Conservation (phyloP, 148 eudicot genomes). For the Amaranthus hypochondriacus region DNA sequence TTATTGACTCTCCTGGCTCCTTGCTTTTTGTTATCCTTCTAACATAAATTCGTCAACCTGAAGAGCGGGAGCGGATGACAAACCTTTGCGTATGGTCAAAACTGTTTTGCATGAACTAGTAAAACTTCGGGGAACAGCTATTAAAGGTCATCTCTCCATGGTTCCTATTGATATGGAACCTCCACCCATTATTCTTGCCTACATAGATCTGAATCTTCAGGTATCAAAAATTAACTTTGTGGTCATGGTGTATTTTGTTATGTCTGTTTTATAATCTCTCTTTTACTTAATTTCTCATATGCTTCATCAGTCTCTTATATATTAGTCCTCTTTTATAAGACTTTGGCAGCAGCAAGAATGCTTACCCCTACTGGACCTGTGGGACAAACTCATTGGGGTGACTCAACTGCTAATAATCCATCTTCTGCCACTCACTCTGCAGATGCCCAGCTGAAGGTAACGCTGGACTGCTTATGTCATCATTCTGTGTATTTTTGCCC, state of each 20-base stretch:
- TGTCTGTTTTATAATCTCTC: background rate
- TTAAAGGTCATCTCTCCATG: slow-evolving; percentile 95
- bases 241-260: background rate
- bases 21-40: background rate
- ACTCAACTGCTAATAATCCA: slow-evolving; percentile 73
- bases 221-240: slow-evolving; percentile 26
- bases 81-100: slow-evolving; percentile 97
- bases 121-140: slow-evolving; percentile 94
- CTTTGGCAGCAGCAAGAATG: slow-evolving; percentile 99
- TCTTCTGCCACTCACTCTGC: slow-evolving; percentile 72
- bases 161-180: slow-evolving; percentile 96
- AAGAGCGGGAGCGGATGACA: slow-evolving; percentile 99
- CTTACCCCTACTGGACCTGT: slow-evolving; percentile 87
- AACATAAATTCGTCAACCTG: background rate
- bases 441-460: slow-evolving; percentile 92
- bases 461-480: background rate
- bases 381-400: slow-evolving; percentile 94
- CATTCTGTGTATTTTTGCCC: background rate
- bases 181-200: slow-evolving; percentile 96
- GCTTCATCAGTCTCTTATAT: background rate
- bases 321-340: slow-evolving; percentile 33
- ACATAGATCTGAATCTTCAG: slow-evolving; percentile 97
- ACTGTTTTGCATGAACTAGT: slow-evolving; percentile 98
- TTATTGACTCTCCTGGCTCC: background rate
- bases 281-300: background rate